Evolutionary conservation across 2,329 filamentous ascomycete species (phyloP), one percentile per base, ranked within the genome.

Genomic region (Arthrinium puccinioides): DNA sequence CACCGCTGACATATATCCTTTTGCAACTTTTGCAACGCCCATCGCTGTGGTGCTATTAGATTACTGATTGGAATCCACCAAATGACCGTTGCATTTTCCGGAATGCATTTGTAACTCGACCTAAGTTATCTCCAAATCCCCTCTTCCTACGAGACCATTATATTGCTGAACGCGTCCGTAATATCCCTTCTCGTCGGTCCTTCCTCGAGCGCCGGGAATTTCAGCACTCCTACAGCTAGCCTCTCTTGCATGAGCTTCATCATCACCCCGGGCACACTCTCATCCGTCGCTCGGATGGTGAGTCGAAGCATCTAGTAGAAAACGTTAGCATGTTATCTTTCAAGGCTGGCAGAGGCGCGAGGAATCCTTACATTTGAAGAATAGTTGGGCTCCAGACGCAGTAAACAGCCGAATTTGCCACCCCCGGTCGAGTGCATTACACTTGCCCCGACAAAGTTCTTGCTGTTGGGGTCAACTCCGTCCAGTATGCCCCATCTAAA

Each of bases 361-460:
- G 31, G 18, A 19, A 5, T 23, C 26, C 82, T 67, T 73, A 96
- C 92, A 79, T 87, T 86, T 46, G 84, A 90, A 46, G 77, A 74
- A 55, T 89, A 90, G 65, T 98, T 98, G 43, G 92, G 92, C 71
- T 98, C 92, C 64, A 98, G 64, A 55, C 92, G 76, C 70, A 98
- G 66, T 56, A 98, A 67, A 66, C 92, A 97, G 21, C 92, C 92
- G 65, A 88, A 94, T 67, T 97, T 97, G 44, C 92, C 89, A 9
- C 79, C 82, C 48, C 85, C 80, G 37, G 74, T 82, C 36, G 81
- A 94, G 67, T 87, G 90, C 62, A 85, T 64, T 52, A 89, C 92
- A 60, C 84, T 88, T 1, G 87, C 87, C 13, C 90, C 92, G 11
- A 98, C 92, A 53, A 96, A 80, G 52, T 98, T 98, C 70, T 87